phyloP scores from a whole-genome alignment of 192 early-diverging fungal genomes.

The Lobosporangium transversale region DNA sequence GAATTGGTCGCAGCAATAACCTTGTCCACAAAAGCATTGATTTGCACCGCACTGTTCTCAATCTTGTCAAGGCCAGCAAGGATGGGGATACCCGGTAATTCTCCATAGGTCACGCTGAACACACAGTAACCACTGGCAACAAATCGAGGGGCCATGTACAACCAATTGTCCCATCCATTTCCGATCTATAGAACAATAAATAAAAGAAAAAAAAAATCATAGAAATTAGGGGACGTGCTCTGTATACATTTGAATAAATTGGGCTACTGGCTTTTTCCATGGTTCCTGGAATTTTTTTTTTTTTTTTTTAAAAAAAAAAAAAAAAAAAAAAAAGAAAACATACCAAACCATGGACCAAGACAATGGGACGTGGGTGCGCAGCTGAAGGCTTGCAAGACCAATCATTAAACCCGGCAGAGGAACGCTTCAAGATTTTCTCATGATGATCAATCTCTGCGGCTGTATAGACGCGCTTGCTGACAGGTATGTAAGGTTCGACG shows the following conservation, averaged over 20 bases:
- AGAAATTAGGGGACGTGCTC: background rate
- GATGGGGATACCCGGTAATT: conserved; percentile 9
- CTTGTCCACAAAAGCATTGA: conserved; percentile 45
- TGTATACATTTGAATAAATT: background rate
- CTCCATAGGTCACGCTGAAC: conserved; percentile 39
- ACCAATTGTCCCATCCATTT: conserved; percentile 44
- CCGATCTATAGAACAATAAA: conserved; percentile 13
- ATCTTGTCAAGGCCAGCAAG: conserved; percentile 41
- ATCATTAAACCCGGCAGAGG: conserved; percentile 30
- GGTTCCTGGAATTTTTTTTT: too few relatives aligned
- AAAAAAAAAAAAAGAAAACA: background rate
- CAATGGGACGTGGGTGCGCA: conserved; percentile 13
- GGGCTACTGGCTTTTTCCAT: background rate
- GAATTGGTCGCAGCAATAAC: conserved; percentile 30
- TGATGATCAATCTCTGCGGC: conserved; percentile 25
- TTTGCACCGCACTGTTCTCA: conserved; percentile 25
- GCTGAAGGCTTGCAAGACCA: conserved; percentile 42
- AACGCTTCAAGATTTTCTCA: conserved; percentile 28
- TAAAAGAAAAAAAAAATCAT: background rate
- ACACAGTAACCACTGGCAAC: conserved; percentile 34
- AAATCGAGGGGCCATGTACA: conserved; percentile 25
- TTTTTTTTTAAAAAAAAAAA: background rate
- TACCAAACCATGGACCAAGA: conserved; percentile 49
- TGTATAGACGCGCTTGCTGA: conserved; percentile 31
- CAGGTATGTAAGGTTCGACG: conserved; percentile 30